phyloP scores from a whole-genome alignment of 345 rosid species.

The Combretum micranthum region DNA sequence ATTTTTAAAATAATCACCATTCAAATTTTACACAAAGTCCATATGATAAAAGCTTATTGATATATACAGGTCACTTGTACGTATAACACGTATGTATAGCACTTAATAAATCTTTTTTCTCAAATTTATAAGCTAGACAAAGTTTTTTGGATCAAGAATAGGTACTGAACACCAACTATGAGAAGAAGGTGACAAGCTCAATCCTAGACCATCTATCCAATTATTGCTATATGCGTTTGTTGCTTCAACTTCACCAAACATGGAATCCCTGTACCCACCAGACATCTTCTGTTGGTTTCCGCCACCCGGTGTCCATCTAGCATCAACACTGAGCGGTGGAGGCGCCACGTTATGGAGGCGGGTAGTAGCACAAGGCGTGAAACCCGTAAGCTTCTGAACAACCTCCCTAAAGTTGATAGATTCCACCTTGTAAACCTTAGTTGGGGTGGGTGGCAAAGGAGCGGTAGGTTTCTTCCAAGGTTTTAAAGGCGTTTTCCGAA shows the following conservation, averaged over 20 bases:
- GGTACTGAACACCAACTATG: neutral
- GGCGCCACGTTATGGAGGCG: constrained; percentile 39
- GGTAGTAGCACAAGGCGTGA: constrained; percentile 22
- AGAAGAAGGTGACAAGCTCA: constrained; percentile 40
- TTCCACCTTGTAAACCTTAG: constrained; percentile 73
- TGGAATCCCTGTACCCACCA: constrained; percentile 19
- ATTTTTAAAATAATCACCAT: no score
- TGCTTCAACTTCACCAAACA: constrained; percentile 13
- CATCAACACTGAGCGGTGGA: constrained; percentile 27
- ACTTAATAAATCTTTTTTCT: no score
- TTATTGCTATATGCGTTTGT: neutral
- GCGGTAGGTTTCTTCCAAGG: constrained; percentile 60
- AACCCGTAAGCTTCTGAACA: constrained; percentile 82
- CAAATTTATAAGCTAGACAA: no score
- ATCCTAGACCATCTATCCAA: constrained; percentile 20
- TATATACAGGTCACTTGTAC: no score
- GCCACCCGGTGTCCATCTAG: neutral
- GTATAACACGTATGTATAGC: no score
- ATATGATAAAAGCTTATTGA: no score
- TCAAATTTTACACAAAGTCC: no score
- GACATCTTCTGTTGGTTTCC: constrained; percentile 10
- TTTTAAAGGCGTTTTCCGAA: constrained; percentile 43
- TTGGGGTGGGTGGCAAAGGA: constrained; percentile 52
- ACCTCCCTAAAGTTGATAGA: constrained; percentile 67
- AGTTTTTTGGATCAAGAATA: no score